phyloP scores from a whole-genome alignment of 306 rosid species.

The Lithocarpus polystachyus region DNA sequence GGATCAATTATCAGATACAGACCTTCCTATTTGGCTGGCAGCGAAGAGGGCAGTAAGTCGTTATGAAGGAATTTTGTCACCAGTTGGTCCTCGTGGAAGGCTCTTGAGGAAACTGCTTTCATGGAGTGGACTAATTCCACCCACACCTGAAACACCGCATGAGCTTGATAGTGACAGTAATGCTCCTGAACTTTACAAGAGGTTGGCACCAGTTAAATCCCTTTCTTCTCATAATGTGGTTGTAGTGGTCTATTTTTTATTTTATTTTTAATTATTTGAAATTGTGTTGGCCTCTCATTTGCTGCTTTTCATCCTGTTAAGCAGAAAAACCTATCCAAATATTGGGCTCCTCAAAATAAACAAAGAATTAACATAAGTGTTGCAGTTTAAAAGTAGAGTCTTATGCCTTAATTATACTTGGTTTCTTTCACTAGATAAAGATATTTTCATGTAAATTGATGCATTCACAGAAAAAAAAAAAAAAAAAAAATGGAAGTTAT shows the following conservation, averaged over 20 bases:
- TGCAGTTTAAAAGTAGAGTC: not conserved
- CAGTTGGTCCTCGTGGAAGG: too few relatives aligned
- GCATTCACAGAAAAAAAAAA: not conserved
- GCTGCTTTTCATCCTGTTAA: constrained; percentile 16
- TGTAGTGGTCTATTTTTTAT: not conserved
- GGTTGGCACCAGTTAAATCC: too few relatives aligned
- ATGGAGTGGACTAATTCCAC: too few relatives aligned
- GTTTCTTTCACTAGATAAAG: not conserved
- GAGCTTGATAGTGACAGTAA: too few relatives aligned
- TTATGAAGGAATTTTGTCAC: too few relatives aligned
- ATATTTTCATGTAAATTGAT: constrained; percentile 11
- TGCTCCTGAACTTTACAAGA: too few relatives aligned
- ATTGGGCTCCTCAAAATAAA: not conserved
- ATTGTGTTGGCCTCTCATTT: not conserved
- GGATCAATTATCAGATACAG: too few relatives aligned
- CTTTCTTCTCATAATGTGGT: constrained; percentile 5
- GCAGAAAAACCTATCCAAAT: not conserved
- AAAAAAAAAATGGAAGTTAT: not conserved
- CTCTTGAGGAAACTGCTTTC: too few relatives aligned
- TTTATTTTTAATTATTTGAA: not conserved
- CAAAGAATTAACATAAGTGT: constrained; percentile 4
- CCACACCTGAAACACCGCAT: too few relatives aligned
- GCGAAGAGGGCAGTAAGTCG: too few relatives aligned
- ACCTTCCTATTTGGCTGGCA: too few relatives aligned
- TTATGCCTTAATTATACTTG: not conserved